phyloP scores from a whole-genome alignment of 768 basidiomycete species.

The Hydnum rufescens region DNA sequence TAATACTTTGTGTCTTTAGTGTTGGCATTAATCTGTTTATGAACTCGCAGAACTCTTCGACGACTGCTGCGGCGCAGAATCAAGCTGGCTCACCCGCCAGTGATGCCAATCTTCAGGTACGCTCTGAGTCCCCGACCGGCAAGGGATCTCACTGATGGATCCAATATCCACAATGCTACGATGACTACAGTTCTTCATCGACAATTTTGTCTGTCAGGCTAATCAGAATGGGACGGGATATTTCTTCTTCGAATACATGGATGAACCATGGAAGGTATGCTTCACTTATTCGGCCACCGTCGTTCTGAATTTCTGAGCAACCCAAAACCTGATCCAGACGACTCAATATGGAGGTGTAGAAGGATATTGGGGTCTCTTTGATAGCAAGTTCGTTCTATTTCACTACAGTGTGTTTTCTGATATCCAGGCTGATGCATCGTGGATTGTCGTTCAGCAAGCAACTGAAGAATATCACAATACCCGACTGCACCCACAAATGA shows the following conservation, averaged over 20 bases:
- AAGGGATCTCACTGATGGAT: neutral
- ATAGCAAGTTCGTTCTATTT: neutral
- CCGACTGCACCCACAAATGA: neutral
- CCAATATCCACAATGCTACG: constrained; percentile 27
- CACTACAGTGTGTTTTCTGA: neutral
- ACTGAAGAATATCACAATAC: constrained; percentile 1
- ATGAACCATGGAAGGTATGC: constrained; percentile 65
- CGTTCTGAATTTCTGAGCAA: neutral
- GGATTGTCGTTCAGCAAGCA: neutral
- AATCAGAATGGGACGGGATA: constrained; percentile 65
- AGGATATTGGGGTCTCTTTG: constrained; percentile 7
- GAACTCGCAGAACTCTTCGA: constrained; percentile 32
- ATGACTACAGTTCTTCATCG: constrained; percentile 46
- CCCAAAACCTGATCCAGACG: constrained; percentile 21
- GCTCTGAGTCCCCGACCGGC: neutral
- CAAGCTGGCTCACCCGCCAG: constrained; percentile 24
- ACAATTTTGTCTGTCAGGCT: constrained; percentile 75
- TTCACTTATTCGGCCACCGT: constrained; percentile 1
- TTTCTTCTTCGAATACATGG: constrained; percentile 75
- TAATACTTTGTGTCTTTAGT: neutral
- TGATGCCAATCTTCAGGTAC: neutral
- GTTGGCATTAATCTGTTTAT: neutral
- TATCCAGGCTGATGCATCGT: neutral
- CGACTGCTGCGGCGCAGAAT: constrained; percentile 35
- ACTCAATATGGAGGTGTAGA: constrained; percentile 63